Evolutionary conservation across 202 grass and related monocot genomes (phyloP).

Genomic region (Setaria italica): DNA sequence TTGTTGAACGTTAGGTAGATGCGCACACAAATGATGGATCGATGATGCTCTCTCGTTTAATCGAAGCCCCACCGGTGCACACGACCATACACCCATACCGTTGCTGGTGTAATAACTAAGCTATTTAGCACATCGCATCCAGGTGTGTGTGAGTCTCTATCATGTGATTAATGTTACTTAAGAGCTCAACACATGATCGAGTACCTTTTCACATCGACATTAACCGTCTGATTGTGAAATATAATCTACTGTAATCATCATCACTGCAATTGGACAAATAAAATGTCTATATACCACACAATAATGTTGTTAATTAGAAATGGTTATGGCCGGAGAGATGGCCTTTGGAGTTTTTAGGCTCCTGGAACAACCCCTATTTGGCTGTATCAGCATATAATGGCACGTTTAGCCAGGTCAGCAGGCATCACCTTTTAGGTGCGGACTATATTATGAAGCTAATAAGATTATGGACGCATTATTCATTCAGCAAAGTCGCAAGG

Average conservation of each 20-base stretch:
- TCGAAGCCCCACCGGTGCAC: neutral
- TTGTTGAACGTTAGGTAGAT: conserved; percentile 32
- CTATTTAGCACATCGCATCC: neutral
- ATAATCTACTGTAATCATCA: neutral
- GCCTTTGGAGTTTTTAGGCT: neutral
- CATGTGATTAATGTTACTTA: neutral
- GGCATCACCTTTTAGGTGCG: neutral
- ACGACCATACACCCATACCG: neutral
- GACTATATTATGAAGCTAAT: neutral
- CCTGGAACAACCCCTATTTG: neutral
- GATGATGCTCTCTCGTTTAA: no score
- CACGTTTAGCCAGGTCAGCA: conserved; percentile 26
- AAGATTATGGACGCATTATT: neutral
- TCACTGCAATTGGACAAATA: no score
- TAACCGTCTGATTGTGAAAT: neutral
- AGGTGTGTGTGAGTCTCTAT: neutral
- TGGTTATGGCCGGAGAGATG: neutral
- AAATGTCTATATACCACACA: no score
- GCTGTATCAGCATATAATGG: neutral
- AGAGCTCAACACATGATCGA: neutral
- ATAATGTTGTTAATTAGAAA: no score
- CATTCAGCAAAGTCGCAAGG: neutral
- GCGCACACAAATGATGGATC: neutral
- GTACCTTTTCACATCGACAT: neutral
- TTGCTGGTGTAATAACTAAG: neutral